Evolutionary conservation across 2,329 filamentous ascomycete genomes (phyloP).

Genomic region (Acephala macrosclerotiorum): DNA sequence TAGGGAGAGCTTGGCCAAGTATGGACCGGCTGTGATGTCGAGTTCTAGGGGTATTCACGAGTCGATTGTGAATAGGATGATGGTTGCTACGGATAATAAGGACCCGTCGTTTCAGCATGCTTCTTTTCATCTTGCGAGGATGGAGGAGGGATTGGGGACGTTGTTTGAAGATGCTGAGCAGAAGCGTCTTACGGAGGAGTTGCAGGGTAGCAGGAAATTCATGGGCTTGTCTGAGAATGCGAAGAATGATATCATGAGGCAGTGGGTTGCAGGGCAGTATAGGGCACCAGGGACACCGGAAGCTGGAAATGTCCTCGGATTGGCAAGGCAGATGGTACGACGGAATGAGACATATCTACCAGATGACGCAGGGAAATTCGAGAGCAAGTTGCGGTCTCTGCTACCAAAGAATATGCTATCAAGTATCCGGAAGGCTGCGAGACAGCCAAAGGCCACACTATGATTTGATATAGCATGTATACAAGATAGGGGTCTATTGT

Average conservation of each 20-base stretch:
- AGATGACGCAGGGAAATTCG: constrained; percentile 37
- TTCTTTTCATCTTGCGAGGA: constrained; percentile 30
- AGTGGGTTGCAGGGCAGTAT: constrained; percentile 44
- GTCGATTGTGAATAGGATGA: constrained; percentile 38
- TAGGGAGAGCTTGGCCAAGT: constrained; percentile 29
- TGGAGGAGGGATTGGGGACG: constrained; percentile 34
- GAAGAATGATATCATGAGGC: constrained; percentile 33
- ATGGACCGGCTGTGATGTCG: constrained; percentile 37
- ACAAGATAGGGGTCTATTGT: constrained; percentile 9
- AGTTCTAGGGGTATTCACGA: constrained; percentile 36
- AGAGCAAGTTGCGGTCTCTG: constrained; percentile 39
- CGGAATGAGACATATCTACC: constrained; percentile 45
- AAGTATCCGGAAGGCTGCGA: constrained; percentile 15
- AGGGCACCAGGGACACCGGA: constrained; percentile 25
- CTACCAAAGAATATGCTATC: constrained; percentile 30
- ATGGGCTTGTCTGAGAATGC: constrained; percentile 26
- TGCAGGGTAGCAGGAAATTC: constrained; percentile 18
- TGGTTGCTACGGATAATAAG: constrained; percentile 36
- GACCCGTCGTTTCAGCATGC: constrained; percentile 25
- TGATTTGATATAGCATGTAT: constrained; percentile 28
- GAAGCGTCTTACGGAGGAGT: constrained; percentile 28
- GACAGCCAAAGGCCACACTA: constrained; percentile 5
- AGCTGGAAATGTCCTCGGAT: constrained; percentile 32
- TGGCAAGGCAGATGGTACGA: constrained; percentile 35
- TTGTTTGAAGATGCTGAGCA: constrained; percentile 40